phyloP scores from a whole-genome alignment of 495 filamentous ascomycete species.

The Talaromyces thailandensis region DNA sequence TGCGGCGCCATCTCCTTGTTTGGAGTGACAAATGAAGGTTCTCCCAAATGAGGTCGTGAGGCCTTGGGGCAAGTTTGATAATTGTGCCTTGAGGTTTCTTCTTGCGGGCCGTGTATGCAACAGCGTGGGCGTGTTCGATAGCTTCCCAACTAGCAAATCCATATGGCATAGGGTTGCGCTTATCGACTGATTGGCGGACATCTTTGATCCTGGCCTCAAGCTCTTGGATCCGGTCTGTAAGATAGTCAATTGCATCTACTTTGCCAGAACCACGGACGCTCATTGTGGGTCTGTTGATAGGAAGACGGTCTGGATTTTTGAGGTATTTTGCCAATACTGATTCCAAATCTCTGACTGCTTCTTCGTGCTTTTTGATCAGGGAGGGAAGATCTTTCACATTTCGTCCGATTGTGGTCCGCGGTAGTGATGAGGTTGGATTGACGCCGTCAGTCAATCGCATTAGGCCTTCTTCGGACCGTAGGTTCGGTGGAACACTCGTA shows the following conservation, averaged over 20 bases:
- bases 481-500: constrained; percentile 70
- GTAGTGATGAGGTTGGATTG: constrained; percentile 64
- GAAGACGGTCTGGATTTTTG: constrained; percentile 74
- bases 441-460: constrained; percentile 66
- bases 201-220: constrained; percentile 80
- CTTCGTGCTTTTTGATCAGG: constrained; percentile 75
- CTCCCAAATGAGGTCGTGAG: constrained; percentile 93
- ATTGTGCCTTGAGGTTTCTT: constrained; percentile 76
- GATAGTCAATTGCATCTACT: constrained; percentile 90
- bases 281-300: constrained; percentile 68
- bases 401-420: constrained; percentile 73
- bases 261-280: constrained; percentile 49
- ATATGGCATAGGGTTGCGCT: constrained; percentile 77
- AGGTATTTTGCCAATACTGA: constrained; percentile 80
- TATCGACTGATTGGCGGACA: constrained; percentile 71
- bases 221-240: constrained; percentile 73
- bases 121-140: constrained; percentile 79
- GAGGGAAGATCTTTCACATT: constrained; percentile 83
- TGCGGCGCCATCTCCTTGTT: constrained; percentile 57
- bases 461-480: constrained; percentile 77
- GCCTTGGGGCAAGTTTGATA: constrained; percentile 70
- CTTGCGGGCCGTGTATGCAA: constrained; percentile 70
- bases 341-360: constrained; percentile 74
- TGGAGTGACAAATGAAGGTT: constrained; percentile 67
- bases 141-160: constrained; percentile 90